phyloP scores from a whole-genome alignment of 2,329 filamentous ascomycete genomes.

The Ramularia endophylla region DNA sequence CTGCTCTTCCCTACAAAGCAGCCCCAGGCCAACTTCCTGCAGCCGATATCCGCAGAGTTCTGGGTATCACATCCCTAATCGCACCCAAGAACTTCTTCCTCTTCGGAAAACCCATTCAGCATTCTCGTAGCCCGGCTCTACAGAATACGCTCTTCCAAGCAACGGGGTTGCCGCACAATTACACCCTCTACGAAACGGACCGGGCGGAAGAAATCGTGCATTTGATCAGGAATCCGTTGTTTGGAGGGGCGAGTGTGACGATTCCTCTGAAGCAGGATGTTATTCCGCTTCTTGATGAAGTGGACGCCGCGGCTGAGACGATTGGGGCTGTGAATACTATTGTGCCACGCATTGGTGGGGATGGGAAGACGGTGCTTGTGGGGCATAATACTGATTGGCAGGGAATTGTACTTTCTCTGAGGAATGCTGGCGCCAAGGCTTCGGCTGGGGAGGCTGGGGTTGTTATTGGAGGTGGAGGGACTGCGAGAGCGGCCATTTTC shows the following conservation, averaged over 20 bases:
- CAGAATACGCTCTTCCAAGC: slow-evolving; percentile 79
- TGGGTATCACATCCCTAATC: slow-evolving; percentile 74
- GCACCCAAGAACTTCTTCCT: slow-evolving; percentile 72
- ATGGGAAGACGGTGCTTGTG: slow-evolving; percentile 47
- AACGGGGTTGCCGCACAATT: slow-evolving; percentile 78
- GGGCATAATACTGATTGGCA: slow-evolving; percentile 96
- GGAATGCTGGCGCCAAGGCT: slow-evolving; percentile 56
- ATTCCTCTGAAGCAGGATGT: slow-evolving; percentile 92
- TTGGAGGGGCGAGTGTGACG: slow-evolving; percentile 91
- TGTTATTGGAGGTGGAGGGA: slow-evolving; percentile 87
- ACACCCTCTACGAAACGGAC: slow-evolving; percentile 69
- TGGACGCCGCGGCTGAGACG: slow-evolving; percentile 68
- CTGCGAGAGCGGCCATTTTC: slow-evolving; percentile 84
- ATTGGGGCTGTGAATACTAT: slow-evolving; percentile 97
- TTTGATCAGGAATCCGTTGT: slow-evolving; percentile 64
- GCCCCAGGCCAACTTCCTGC: slow-evolving; percentile 92
- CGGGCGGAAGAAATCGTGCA: slow-evolving; percentile 54
- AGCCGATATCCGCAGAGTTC: slow-evolving; percentile 72
- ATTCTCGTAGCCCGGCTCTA: slow-evolving; percentile 78
- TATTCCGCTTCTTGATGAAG: slow-evolving; percentile 70
- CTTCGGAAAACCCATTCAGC: slow-evolving; percentile 77
- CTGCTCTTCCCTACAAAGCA: slow-evolving; percentile 81
- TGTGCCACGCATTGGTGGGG: slow-evolving; percentile 49
- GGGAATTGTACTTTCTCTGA: slow-evolving; percentile 79
- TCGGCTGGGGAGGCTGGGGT: slow-evolving; percentile 53